Conservation (phyloP, 306 rosid genomes). For the Malus fusca region DNA sequence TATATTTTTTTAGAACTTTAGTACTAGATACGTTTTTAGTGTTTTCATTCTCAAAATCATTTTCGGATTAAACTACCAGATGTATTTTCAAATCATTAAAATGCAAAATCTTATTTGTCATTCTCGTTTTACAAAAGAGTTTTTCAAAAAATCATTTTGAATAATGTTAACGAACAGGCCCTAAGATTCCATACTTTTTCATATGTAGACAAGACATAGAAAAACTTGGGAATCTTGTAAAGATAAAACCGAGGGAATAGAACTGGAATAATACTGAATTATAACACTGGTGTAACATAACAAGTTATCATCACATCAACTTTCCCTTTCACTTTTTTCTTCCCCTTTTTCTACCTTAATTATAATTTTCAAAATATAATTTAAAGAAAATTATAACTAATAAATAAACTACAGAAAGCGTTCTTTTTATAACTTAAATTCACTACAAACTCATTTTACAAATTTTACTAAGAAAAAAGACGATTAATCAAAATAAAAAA, state of each 20-base stretch:
- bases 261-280: not conserved
- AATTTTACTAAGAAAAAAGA: slow-evolving; percentile 31
- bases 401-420: slow-evolving; percentile 12
- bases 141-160: no score
- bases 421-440: slow-evolving; percentile 27
- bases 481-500: slow-evolving; percentile 17
- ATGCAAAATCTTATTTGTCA: no score
- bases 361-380: slow-evolving; percentile 4
- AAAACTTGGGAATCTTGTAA: slow-evolving; percentile 3
- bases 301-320: slow-evolving; percentile 6
- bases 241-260: not conserved
- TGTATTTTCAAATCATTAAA: no score
- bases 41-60: no score
- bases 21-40: no score
- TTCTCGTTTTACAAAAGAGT: no score
- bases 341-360: slow-evolving; percentile 5
- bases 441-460: slow-evolving; percentile 65
- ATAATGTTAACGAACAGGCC: no score
- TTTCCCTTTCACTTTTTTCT: not conserved
- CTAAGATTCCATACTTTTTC: not conserved
- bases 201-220: not conserved
- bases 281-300: not conserved
- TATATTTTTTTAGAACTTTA: no score
- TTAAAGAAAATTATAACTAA: slow-evolving; percentile 6
- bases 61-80: no score